Evolutionary conservation across 805 yeast species (phyloP), one percentile per base, ranked within the genome.

Genomic region (Yarrowia sp.): DNA sequence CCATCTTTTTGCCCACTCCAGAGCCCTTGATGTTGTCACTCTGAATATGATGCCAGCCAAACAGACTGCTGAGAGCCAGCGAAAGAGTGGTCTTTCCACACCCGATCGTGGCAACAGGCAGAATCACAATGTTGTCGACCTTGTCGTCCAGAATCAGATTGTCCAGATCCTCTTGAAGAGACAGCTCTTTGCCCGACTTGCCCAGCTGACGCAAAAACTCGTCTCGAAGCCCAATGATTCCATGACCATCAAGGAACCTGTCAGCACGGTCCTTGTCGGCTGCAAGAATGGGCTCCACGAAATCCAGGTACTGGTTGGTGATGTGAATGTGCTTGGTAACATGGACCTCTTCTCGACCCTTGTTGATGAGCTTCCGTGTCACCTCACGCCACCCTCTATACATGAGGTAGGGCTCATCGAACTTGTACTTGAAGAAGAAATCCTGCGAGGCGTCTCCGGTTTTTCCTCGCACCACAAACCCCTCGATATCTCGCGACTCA

Each of bases 21-120:
- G 56, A 77, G 22, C 81, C 81, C 7, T 81, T 79, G 32, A 90
- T 81, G 72, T 90, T 86, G 78, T 94, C 98, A 78, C 92, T 95
- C 76, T 92, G 97, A 11, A 90, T 81, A 73, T 88, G 90, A 0
- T 85, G 88, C 89, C 97, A 89, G 0, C 88, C 87, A 68, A 81
- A 87, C 10, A 93, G 76, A 10, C 81, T 74, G 0, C 74, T 71
- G 49, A 95, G 79, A 0, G 93, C 87, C 43, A 85, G 75, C 7
- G 90, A 86, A 0, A 90, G 85, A 0, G 98, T 92, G 0, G 98
- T 92, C 75, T 95, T 95, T 8, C 99, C 99, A 77, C 97, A 91
- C 0, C 98, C 98, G 66, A 94, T 85, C 0, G 97, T 92, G 0
- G 98, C 92, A 3, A 93, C 86, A 0, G 98, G 94, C 0, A 92